Evolutionary conservation across 1,139 yeast species (phyloP).

Genomic region (Hansenula sp.): DNA sequence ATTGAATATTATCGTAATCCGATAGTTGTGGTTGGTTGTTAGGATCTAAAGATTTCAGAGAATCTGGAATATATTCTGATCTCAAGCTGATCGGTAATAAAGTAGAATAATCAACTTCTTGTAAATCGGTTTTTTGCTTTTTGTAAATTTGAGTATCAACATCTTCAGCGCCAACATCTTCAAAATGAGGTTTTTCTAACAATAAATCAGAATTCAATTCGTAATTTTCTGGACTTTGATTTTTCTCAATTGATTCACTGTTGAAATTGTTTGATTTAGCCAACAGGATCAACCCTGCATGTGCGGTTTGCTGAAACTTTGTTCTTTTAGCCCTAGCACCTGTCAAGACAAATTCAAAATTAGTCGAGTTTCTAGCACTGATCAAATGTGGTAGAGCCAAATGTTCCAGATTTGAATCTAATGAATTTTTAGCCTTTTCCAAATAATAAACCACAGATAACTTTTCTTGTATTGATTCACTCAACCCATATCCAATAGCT

Average conservation of each 20-base stretch:
- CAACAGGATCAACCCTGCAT: constrained; percentile 73
- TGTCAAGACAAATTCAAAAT: constrained; percentile 63
- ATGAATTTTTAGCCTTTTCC: constrained; percentile 63
- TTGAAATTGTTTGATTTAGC: constrained; percentile 46
- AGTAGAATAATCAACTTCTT: constrained; percentile 30
- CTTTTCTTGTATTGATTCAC: constrained; percentile 28
- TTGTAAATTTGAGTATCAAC: constrained; percentile 34
- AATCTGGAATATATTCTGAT: constrained; percentile 60
- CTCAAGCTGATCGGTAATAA: constrained; percentile 59
- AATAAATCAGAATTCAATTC: constrained; percentile 74
- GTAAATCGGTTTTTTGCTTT: constrained; percentile 30
- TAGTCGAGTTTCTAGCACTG: constrained; percentile 54
- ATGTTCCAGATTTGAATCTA: constrained; percentile 60
- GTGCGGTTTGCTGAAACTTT: constrained; percentile 67
- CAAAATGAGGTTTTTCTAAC: constrained; percentile 70
- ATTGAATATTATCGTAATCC: constrained; percentile 68
- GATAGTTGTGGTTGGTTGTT: constrained; percentile 74
- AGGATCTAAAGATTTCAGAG: constrained; percentile 62
- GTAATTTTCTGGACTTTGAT: constrained; percentile 46
- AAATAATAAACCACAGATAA: constrained; percentile 48
- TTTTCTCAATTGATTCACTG: constrained; percentile 19
- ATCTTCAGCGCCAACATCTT: constrained; percentile 50
- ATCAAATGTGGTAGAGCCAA: constrained; percentile 46
- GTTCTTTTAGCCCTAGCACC: constrained; percentile 91
- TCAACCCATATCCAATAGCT: constrained; percentile 7